Evolutionary conservation across 208 protist species (phyloP), one percentile per base, ranked within the genome.

Genomic region (Leishmania martiniquensis): DNA sequence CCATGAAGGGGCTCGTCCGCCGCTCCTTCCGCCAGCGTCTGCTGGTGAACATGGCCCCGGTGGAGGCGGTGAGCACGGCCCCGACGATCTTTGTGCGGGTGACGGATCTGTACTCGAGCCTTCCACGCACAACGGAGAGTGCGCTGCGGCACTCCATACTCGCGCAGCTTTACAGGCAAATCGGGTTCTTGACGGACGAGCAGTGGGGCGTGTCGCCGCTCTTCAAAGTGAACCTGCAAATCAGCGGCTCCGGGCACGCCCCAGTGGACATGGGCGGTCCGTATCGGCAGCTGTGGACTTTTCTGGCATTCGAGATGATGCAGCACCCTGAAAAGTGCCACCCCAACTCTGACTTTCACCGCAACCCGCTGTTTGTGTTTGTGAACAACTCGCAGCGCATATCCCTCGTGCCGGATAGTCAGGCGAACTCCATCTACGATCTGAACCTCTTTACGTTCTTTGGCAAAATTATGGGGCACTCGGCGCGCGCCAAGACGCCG

Each of bases 261-360:
- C 95, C 95, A 12, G 87, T 93, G 7, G 95, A 98, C 85, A 89
- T 95, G 78, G 95, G 95, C 39, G 95, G 95, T 7, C 95, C 95
- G 65, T 98, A 98, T 68, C 89, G 91, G 39, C 95, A 98, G 77
- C 80, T 96, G 72, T 98, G 95, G 93, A 97, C 91, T 9, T 93
- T 96, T 77, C 84, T 98, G 32, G 87, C 88, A 34, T 89, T 95
- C 9, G 93, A 98, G 82, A 86, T 98, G 66, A 97, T 98, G 91
- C 82, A 86, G 55, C 91, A 95, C 84, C 91, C 94, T 22, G 94
- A 96, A 75, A 89, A 88, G 75, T 96, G 91, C 76, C 93, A 90
- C 82, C 92, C 93, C 0, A 86, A 98, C 80, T 91, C 86, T 54
- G 88, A 96, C 74, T 95, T 90, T 80, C 89, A 97, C 76, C 89